phyloP scores from a whole-genome alignment of 208 protist genomes.

The Sergeia podlipaevii region DNA sequence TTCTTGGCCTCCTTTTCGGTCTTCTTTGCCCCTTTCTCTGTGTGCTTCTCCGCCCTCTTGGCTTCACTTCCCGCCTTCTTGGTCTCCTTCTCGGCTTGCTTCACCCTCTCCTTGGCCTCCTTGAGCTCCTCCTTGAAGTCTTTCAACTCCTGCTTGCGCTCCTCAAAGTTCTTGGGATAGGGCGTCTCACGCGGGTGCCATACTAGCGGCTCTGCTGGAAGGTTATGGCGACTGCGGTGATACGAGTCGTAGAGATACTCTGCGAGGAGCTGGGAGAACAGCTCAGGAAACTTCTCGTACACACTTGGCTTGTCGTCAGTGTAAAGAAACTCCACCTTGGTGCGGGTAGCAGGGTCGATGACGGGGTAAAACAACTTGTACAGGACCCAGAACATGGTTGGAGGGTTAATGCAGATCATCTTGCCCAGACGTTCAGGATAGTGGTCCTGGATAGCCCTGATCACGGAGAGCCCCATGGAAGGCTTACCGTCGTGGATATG shows the following conservation, averaged over 20 bases:
- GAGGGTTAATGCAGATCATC: conserved; percentile 81
- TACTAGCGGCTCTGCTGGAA: conserved; percentile 35
- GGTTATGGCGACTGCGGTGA: conserved; percentile 55
- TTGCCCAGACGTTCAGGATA: conserved; percentile 83
- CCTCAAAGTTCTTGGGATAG: conserved; percentile 34
- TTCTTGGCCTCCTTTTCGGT: conserved; percentile 10
- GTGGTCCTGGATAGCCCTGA: conserved; percentile 69
- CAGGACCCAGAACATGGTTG: conserved; percentile 66
- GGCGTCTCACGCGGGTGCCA: conserved; percentile 44
- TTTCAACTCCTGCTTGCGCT: conserved; percentile 32
- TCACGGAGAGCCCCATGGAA: conserved; percentile 56
- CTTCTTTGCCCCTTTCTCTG: conserved; percentile 10
- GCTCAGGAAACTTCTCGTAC: conserved; percentile 47
- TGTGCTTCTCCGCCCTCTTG: conserved; percentile 10
- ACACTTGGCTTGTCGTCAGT: conserved; percentile 55
- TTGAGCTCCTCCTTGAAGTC: conserved; percentile 27
- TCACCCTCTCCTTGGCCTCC: neutral
- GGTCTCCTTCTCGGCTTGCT: conserved; percentile 6
- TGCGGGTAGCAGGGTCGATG: conserved; percentile 75
- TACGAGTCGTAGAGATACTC: conserved; percentile 72
- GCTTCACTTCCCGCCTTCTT: conserved; percentile 14
- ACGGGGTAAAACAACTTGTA: conserved; percentile 69
- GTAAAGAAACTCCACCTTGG: conserved; percentile 77
- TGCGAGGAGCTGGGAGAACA: conserved; percentile 53
- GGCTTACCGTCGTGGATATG: conserved; percentile 66